Evolutionary conservation across 2,329 filamentous ascomycete species (phyloP), one percentile per base, ranked within the genome.

Genomic region (Emmonsiellopsis sp.): DNA sequence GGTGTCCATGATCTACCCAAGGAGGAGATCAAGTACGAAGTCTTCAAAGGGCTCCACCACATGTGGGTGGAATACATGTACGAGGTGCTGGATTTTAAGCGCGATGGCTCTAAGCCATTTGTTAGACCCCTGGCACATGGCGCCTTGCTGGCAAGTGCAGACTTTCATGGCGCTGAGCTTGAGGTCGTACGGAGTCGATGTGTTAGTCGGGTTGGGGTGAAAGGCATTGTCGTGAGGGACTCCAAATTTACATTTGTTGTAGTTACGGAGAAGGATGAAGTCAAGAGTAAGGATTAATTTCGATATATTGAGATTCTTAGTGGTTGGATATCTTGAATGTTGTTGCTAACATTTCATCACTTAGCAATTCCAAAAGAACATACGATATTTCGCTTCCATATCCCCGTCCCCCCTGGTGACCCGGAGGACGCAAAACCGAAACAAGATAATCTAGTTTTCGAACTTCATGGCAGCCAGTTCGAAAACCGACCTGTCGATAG

Each of bases 141-240:
- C 16, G 68, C 65, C 51, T 87, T 93, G 69, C 73, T 98, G 35
- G 84, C 82, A 44, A 89, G 85, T 54, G 92, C 91, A 1, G 93
- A 98, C 70, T 92, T 90, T 63, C 91, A 97, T 67, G 93, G 93
- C 1, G 91, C 92, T 13, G 75, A 83, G 61, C 69, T 96, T 16
- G 83, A 90, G 71, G 89, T 97, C 20, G 86, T 92, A 53, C 75
- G 91, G 61, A 93, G 90, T 68, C 74, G 81, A 32, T 96, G 91
- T 67, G 81, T 86, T 13, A 84, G 87, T 52, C 78, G 92, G 13
- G 91, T 98, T 0, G 92, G 93, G 0, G 71, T 92, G 52, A 81
- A 77, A 62, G 93, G 93, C 13, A 92, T 97, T 61, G 87, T 97
- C 56, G 83, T 96, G 41, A 84, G 88, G 67, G 93, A 98, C 73